A percentile compares a stretch with the other conserved stretches of the same genome.
Evolutionary conservation across 108 stramenopile genomes (phyloP).

Genomic region (Fistulifera solaris): DNA sequence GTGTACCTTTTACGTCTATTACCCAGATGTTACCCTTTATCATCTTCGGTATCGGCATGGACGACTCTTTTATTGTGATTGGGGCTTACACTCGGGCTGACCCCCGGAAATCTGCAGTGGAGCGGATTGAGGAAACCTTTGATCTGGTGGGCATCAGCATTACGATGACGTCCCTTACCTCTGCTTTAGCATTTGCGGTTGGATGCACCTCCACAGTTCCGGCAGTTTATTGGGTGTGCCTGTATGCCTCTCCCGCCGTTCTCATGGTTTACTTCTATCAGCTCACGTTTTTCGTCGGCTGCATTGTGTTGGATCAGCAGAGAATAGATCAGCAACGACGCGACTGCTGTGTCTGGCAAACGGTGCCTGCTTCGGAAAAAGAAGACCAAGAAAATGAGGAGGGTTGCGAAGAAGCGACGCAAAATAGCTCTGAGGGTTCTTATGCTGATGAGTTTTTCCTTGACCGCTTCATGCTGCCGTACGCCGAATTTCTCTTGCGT

Average conservation of each 20-base stretch:
- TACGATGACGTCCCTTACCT: slow-evolving; percentile 21
- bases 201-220: slow-evolving; percentile 15
- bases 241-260: slow-evolving; percentile 20
- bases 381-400: slow-evolving; percentile 4
- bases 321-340: slow-evolving; percentile 11
- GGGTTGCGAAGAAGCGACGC: slow-evolving; percentile 1
- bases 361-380: not conserved
- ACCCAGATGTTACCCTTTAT: slow-evolving; percentile 13
- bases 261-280: slow-evolving; percentile 12
- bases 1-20: slow-evolving; percentile 19
- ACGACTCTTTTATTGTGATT: slow-evolving; percentile 17
- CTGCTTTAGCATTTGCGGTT: slow-evolving; percentile 17
- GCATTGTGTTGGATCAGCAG: slow-evolving; percentile 16
- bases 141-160: slow-evolving; percentile 17
- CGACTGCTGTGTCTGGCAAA: slow-evolving; percentile 26
- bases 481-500: slow-evolving; percentile 9
- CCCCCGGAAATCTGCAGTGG: slow-evolving; percentile 2
- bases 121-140: slow-evolving; percentile 20
- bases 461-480: slow-evolving; percentile 18
- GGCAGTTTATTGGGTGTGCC: slow-evolving; percentile 2
- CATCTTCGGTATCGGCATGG: slow-evolving; percentile 21
- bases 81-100: slow-evolving; percentile 10
- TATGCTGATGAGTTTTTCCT: not conserved
- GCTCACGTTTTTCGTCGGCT: slow-evolving; percentile 20
- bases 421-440: not conserved